Percentiles rank a stretch among this genome's conserved stretches.
phyloP scores from a whole-genome alignment of 176 grass and related monocot genomes.

The Elymus sibiricus region DNA sequence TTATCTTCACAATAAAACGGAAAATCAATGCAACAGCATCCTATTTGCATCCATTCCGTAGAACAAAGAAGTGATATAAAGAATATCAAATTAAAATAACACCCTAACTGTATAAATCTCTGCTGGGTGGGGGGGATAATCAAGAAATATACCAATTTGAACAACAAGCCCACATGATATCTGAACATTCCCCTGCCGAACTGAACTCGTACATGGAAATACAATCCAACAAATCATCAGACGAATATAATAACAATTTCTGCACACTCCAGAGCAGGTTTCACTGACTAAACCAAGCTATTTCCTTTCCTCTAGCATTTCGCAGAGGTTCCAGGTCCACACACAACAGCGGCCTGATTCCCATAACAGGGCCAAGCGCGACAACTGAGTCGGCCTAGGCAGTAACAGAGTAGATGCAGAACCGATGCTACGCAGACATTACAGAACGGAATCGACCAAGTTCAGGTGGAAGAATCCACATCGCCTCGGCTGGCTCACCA shows the following conservation, averaged over 20 bases:
- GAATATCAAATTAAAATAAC: neutral
- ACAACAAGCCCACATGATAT: neutral
- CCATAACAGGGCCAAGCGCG: neutral
- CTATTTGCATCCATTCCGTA: neutral
- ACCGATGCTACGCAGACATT: too few relatives aligned
- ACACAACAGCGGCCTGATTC: neutral
- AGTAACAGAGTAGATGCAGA: too few relatives aligned
- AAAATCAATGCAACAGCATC: neutral
- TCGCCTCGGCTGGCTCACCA: neutral
- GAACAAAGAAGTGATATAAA: neutral
- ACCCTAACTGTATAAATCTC: neutral
- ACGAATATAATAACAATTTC: neutral
- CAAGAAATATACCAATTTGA: neutral
- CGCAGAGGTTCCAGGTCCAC: neutral
- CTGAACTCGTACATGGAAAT: neutral
- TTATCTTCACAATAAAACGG: neutral
- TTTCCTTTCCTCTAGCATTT: neutral
- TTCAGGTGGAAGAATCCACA: neutral
- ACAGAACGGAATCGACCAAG: too few relatives aligned
- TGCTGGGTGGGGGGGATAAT: neutral
- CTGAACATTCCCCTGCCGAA: neutral
- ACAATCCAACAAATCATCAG: neutral
- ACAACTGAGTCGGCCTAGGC: too few relatives aligned
- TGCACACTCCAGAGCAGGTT: neutral
- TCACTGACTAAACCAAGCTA: neutral